Percentiles rank a stretch among this genome's conserved stretches.
Conservation (phyloP, 345 rosid species). For the Gossypium ekmanianum region DNA sequence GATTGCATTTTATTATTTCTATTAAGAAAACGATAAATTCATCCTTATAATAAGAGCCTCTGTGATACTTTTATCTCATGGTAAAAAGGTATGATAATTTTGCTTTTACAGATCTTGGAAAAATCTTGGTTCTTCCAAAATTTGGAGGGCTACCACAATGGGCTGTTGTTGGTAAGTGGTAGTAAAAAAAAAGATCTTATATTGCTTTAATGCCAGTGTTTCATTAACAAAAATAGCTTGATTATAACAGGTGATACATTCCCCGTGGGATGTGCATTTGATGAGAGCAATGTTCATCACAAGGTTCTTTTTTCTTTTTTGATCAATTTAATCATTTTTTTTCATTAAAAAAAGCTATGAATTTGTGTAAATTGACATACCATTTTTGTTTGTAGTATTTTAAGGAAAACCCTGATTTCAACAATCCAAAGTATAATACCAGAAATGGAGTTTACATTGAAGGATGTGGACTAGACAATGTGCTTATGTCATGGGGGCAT, state of each 20-base stretch:
- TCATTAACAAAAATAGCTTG: not conserved
- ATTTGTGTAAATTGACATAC: not conserved
- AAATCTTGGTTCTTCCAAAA: constrained; percentile 35
- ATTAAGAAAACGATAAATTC: too few relatives aligned
- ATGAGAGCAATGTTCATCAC: constrained; percentile 36
- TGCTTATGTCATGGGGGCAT: constrained; percentile 66
- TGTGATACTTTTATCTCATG: not conserved
- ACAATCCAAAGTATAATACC: constrained; percentile 45
- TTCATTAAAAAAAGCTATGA: not conserved
- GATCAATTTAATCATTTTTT: not conserved
- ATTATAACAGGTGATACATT: constrained; percentile 30
- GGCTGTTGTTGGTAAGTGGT: constrained; percentile 40
- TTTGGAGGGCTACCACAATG: constrained; percentile 43
- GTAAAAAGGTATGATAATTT: not conserved
- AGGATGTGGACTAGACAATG: constrained; percentile 57
- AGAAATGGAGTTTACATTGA: constrained; percentile 44
- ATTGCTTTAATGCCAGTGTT: not conserved
- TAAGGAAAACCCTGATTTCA: constrained; percentile 51
- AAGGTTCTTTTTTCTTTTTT: constrained; percentile 25
- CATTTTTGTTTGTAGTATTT: constrained; percentile 36
- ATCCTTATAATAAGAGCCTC: too few relatives aligned
- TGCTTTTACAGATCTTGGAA: constrained; percentile 34
- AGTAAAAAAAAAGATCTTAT: not conserved
- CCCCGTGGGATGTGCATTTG: constrained; percentile 57
- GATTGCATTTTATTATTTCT: too few relatives aligned